Base-by-base conservation (phyloP, 2,329 filamentous ascomycete species). In the Sodiomyces alkalinus region DNA sequence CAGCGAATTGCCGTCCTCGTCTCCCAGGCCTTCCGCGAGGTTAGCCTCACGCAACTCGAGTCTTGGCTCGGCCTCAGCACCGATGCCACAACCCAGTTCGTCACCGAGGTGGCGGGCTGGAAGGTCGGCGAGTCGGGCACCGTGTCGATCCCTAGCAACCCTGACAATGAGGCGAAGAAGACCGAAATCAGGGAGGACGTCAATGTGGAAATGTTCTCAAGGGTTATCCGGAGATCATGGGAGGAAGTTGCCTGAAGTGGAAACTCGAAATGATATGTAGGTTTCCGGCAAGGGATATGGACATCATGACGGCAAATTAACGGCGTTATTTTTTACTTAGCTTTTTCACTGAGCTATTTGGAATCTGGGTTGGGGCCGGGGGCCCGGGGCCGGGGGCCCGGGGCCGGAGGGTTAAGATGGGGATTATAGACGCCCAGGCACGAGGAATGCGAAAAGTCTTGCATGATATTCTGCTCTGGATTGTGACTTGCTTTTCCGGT, bases 91-190 rank as follows among this genome's bases (percentile, higher is more conserved):
- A 63, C 68, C 44, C 82, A 83, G 56, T 92, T 92, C 43, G 72
- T 90, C 41, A 68, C 71, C 32, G 81, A 87, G 51, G 80, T 87
- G 8, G 90, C 80, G 47, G 82, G 80, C 39, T 98, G 87, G 85
- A 71, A 69, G 44, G 66, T 94, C 22, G 78, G 82, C 35, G 60
- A 64, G 17, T 72, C 63, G 30, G 62, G 66, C 19, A 47, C 60
- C 23, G 75, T 94, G 38, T 71, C 72, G 52, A 71, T 98, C 32
- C 90, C 90, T 31, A 64, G 77, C 47, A 98, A 98, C 62, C 81
- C 90, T 49, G 90, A 98, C 59, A 94, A 94, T 53, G 87, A 96
- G 70, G 90, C 85, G 24, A 83, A 92, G 65, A 90, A 90, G 55
- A 79, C 85, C 22, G 80, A 94, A 53, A 92, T 94, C 47, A 73